Evolutionary conservation across 306 rosid genomes (phyloP).

Genomic region (Prunus kanzakura): DNA sequence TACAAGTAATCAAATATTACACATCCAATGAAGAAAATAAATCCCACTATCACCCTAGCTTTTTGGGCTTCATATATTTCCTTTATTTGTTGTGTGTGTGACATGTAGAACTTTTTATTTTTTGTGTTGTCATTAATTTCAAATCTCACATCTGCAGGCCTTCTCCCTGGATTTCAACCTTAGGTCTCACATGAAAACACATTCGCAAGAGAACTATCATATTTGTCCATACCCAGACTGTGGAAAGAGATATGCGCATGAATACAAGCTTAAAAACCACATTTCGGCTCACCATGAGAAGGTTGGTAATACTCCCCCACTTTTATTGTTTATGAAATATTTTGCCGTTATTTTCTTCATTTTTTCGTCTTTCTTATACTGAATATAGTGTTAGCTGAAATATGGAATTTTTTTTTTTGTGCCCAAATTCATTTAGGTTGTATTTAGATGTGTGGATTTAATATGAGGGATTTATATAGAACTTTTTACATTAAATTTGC

Average conservation of each 20-base stretch:
- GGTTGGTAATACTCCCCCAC: constrained; percentile 39
- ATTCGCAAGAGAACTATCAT: constrained; percentile 95
- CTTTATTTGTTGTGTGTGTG: not conserved
- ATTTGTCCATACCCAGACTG: constrained; percentile 88
- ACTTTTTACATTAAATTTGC: not conserved
- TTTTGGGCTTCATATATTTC: not conserved
- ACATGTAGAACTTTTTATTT: not conserved
- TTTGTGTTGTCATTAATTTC: not conserved
- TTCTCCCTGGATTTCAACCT: constrained; percentile 92
- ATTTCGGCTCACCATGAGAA: constrained; percentile 88
- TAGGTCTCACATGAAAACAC: constrained; percentile 96
- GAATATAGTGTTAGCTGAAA: not conserved
- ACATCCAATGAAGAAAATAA: not conserved
- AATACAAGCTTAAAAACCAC: constrained; percentile 97
- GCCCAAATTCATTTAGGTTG: not conserved
- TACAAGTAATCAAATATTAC: not conserved
- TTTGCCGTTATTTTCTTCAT: not conserved
- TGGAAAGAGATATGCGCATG: constrained; percentile 97
- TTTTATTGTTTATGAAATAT: not conserved
- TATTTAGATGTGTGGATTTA: not conserved
- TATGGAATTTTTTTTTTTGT: no score
- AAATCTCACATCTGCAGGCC: constrained; percentile 52
- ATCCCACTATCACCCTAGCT: not conserved
- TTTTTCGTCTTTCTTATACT: not conserved
- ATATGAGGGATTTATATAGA: not conserved